Percentiles rank a stretch among this genome's conserved stretches.
phyloP scores from a whole-genome alignment of 2,329 filamentous ascomycete genomes.

The Ciborinia camelliae region DNA sequence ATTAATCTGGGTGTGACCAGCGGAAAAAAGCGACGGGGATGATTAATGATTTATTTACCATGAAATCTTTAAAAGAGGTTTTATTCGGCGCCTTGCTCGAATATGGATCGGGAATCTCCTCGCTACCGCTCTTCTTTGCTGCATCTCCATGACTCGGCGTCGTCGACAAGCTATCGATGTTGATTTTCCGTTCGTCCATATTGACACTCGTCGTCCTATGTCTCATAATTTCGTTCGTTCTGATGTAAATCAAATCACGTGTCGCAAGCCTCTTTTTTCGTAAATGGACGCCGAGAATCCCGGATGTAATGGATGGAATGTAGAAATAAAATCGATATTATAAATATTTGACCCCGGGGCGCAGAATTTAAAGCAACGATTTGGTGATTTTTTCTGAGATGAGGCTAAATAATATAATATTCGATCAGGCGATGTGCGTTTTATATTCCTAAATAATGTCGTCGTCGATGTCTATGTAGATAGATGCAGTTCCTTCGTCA shows the following conservation, averaged over 20 bases:
- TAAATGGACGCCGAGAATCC: not conserved
- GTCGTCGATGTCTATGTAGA: not conserved
- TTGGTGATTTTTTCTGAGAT: not conserved
- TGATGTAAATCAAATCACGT: not conserved
- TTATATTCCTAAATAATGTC: not conserved
- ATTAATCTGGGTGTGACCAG: not conserved
- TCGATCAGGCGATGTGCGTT: not conserved
- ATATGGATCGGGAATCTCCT: constrained; percentile 20
- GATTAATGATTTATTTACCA: constrained; percentile 21
- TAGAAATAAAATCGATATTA: not conserved
- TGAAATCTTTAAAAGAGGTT: constrained; percentile 28
- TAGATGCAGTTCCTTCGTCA: not conserved
- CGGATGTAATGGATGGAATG: too few species aligned
- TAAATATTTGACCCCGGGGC: not conserved
- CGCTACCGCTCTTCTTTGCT: not conserved
- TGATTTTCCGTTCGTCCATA: constrained; percentile 1
- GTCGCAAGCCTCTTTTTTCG: not conserved
- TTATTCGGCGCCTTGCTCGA: constrained; percentile 31
- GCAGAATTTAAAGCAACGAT: not conserved
- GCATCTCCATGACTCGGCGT: constrained; percentile 7
- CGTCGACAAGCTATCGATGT: not conserved
- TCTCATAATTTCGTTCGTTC: not conserved
- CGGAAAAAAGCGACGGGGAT: not conserved
- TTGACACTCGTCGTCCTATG: not conserved
- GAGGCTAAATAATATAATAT: not conserved